Percentiles rank a stretch among this genome's conserved stretches.
Evolutionary conservation across 768 basidiomycete species (phyloP).

Genomic region (Pleurotus ostreatus): DNA sequence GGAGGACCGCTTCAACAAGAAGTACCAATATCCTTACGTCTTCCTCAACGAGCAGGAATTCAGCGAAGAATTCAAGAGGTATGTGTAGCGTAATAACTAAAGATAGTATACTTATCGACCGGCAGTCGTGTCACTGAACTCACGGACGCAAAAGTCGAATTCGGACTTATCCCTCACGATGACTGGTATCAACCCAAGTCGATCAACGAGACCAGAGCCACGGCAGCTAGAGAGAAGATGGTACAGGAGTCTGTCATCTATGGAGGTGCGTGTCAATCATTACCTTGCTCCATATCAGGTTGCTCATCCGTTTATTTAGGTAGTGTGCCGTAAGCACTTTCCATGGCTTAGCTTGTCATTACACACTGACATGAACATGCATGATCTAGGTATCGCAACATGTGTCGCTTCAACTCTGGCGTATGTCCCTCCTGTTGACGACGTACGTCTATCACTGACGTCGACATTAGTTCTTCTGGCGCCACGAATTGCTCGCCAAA

Average conservation of each 20-base stretch:
- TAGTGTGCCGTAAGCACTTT: conserved; percentile 58
- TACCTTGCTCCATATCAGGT: neutral
- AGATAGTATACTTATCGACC: conserved; percentile 8
- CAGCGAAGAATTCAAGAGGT: conserved; percentile 68
- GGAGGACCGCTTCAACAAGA: conserved; percentile 90
- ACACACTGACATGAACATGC: neutral
- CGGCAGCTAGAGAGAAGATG: conserved; percentile 65
- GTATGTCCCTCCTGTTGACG: conserved; percentile 38
- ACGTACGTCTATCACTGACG: no score
- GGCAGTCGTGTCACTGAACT: conserved; percentile 50
- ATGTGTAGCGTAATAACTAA: conserved; percentile 10
- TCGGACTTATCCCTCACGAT: conserved; percentile 73
- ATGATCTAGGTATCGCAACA: conserved; percentile 74
- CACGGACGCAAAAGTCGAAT: conserved; percentile 61
- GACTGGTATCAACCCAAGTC: conserved; percentile 81
- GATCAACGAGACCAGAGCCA: conserved; percentile 75
- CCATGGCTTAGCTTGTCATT: conserved; percentile 20
- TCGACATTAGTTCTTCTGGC: conserved; percentile 70
- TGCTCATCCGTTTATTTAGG: conserved; percentile 36
- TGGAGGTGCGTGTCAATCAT: conserved; percentile 40
- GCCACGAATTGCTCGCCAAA: conserved; percentile 72
- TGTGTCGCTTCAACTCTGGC: conserved; percentile 96
- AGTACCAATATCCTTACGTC: conserved; percentile 80
- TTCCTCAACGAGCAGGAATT: conserved; percentile 85
- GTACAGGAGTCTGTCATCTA: conserved; percentile 61